phyloP scores from a whole-genome alignment of 768 basidiomycete genomes.

The Symmetrospora coprosmae region DNA sequence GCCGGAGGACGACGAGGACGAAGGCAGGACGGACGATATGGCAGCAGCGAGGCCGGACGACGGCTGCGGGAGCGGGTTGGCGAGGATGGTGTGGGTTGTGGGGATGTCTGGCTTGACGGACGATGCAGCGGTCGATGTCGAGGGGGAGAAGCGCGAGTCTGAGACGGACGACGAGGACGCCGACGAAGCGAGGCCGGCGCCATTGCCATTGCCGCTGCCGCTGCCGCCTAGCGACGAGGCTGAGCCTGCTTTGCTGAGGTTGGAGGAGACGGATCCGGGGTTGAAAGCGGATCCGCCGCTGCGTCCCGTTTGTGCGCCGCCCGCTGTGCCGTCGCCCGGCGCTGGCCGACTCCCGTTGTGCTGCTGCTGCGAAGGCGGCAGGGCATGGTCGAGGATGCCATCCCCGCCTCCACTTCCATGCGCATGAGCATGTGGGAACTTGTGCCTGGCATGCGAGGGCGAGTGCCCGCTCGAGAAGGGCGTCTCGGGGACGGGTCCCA shows the following conservation, averaged over 20 bases:
- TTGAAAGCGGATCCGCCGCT: no score
- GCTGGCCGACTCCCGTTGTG: no score
- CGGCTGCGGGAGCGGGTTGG: conserved; percentile 46
- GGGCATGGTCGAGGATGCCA: no score
- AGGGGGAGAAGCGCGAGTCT: not conserved
- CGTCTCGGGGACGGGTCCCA: not conserved
- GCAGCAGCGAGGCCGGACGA: conserved; percentile 12
- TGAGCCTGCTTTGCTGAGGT: no score
- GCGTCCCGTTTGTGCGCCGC: no score
- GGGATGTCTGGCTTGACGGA: conserved; percentile 53
- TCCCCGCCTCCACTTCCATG: not conserved
- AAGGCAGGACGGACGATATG: conserved; percentile 17
- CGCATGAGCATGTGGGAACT: not conserved
- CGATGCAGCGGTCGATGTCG: not conserved
- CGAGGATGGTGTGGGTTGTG: conserved; percentile 68
- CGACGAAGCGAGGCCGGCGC: not conserved
- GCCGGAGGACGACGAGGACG: conserved; percentile 37
- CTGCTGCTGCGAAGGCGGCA: no score
- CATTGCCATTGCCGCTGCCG: no score
- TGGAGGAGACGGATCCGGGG: no score
- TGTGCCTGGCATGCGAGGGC: conserved; percentile 13
- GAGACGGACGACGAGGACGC: not conserved
- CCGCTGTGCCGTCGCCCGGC: no score
- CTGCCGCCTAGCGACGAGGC: no score
- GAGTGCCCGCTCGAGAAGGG: conserved; percentile 3